A percentile compares a stretch with the other conserved stretches of the same genome.
phyloP scores from a whole-genome alignment of 129 eudicot genomes.

The Tagetes erecta region DNA sequence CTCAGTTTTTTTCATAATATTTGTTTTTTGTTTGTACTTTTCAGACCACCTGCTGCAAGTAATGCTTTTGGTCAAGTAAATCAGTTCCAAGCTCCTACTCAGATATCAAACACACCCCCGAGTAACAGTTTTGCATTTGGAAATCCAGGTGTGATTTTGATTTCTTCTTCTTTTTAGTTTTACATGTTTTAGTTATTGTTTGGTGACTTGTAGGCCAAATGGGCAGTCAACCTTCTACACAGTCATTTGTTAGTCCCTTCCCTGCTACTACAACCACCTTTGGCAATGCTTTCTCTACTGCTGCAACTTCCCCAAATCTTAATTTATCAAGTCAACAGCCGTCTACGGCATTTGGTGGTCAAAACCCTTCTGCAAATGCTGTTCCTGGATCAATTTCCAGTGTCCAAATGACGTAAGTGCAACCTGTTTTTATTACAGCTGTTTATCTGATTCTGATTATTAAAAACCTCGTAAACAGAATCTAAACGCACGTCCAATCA shows the following conservation, averaged over 20 bases:
- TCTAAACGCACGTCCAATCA: background rate
- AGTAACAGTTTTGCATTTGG: constrained; percentile 44
- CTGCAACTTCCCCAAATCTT: constrained; percentile 35
- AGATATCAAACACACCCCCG: constrained; percentile 36
- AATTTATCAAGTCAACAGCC: constrained; percentile 38
- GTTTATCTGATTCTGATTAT: constrained; percentile 5
- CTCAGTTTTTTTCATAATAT: background rate
- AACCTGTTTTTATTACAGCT: background rate
- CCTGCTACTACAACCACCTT: constrained; percentile 37
- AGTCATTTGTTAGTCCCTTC: constrained; percentile 40
- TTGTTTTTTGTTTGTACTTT: constrained; percentile 23
- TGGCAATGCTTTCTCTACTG: constrained; percentile 42
- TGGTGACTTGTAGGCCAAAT: constrained; percentile 28
- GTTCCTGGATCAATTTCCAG: constrained; percentile 28
- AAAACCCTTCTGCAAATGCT: constrained; percentile 34
- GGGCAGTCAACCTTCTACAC: constrained; percentile 37
- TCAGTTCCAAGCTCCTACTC: constrained; percentile 46
- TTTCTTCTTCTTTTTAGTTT: background rate
- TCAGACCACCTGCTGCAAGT: constrained; percentile 53
- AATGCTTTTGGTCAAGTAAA: constrained; percentile 52
- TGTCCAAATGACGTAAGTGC: constrained; percentile 42
- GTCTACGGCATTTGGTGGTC: constrained; percentile 25
- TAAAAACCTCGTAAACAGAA: background rate
- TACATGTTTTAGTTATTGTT: background rate
- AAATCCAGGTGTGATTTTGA: constrained; percentile 40